Evolutionary conservation across 2,329 filamentous ascomycete genomes (phyloP), one percentile per base, ranked within the genome.

Genomic region (Epicoccum sorghinum): DNA sequence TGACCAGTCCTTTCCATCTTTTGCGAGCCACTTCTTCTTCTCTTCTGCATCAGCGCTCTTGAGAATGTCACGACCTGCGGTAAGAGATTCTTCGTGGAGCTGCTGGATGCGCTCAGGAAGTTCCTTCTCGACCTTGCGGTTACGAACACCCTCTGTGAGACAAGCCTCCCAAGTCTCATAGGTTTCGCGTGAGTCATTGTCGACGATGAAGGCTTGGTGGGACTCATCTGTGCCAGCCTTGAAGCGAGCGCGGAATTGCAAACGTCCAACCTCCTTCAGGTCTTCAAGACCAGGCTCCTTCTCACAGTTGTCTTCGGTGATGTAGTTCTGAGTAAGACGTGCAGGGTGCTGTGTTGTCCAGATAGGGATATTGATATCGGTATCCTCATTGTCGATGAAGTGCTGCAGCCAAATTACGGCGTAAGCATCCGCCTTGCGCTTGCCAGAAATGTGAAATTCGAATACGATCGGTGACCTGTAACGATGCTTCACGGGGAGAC

Each of bases 161-260:
- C 93, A 97, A 0, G 92, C 90, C 74, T 97, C 92, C 91, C 93
- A 98, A 0, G 89, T 90, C 77, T 98, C 93, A 60, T 91, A 96
- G 0, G 93, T 97, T 79, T 98, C 95, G 29, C 93, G 88, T 1
- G 89, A 88, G 70, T 96, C 87, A 67, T 96, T 96, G 73, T 96
- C 90, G 42, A 86, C 84, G 22, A 96, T 87, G 64, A 96, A 97
- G 1, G 81, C 82, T 61, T 90, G 83, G 70, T 98, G 95, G 14
- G 91, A 89, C 48, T 90, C 86, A 71, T 97, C 93, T 43, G 91
- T 96, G 12, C 93, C 93, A 0, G 93, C 87, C 60, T 95, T 96
- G 80, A 98, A 98, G 10, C 87, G 83, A 9, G 86, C 90, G 2
- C 82, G 81, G 81, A 98, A 96, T 32, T 86, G 84, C 10, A 98